Evolutionary conservation across 164 flowering plant genomes (phyloP), one percentile per base, ranked within the genome.

Genomic region (Paratinospora sagittata): DNA sequence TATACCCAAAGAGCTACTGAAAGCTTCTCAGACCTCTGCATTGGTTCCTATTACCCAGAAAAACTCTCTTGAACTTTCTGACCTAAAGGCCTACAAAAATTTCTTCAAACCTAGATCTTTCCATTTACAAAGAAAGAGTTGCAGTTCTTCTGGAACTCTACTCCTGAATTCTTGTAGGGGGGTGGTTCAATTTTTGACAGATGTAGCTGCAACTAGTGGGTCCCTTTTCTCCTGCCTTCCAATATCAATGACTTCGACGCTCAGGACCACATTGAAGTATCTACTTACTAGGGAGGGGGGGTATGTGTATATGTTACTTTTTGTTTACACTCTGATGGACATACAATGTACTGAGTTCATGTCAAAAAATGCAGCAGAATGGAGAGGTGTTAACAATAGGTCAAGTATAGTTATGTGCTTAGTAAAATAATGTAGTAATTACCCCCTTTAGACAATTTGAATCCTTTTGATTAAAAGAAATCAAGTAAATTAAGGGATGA

Each of bases 51-150:
- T 17, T 55, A 21, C 61, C 24, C 26, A 55, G 61, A 55, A 19
- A 30, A 21, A 55, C 61, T 55, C 55, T 47, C 61, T 55, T 55
- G 61, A 52, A 55, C 61, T 55, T 55, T 55, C 61, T 55, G 61
- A 55, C 61, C 24, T 55, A n/a, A 55, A 55, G 61, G 61, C 61
- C 61, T 55, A 55, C 24, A 55, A 23, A 55, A 55, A 0, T 4
- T n/a, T 55, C 34, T 55, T 55, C 61, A 55, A 55, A 55, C 24
- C 61, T 55, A 55, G 61, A 19, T 55, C 21, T 55, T 55, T 9
- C 23, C 4, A n/a, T 55, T 55, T 55, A 9, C 23, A 55, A 55
- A 55, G 61, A 55, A 55, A 55, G 61, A 17, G 0, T 55, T n/a
- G 24, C 61, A 55, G 61, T 8, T 55, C 61, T 55, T 8, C 24